These are phyloP conservation scores for Starmerella etchellsii DNA, from an alignment of 805 yeast genomes.

Conservation along the genomic window DNA sequence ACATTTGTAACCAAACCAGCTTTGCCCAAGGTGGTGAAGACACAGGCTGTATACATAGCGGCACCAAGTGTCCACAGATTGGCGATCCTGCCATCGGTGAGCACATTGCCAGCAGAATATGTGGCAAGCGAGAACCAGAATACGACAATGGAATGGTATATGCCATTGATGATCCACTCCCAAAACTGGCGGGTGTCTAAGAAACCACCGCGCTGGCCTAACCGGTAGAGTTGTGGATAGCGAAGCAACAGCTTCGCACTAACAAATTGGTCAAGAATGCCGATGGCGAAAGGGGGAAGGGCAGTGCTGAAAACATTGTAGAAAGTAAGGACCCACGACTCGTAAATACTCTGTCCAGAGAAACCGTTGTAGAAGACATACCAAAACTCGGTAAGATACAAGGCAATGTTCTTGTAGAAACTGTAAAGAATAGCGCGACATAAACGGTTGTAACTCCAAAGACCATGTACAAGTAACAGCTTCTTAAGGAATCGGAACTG, in stretches of 20 bases:
- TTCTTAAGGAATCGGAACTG: conserved; percentile 81
- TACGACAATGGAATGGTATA: conserved; percentile 79
- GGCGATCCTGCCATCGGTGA: conserved; percentile 51
- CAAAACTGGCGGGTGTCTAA: conserved; percentile 86
- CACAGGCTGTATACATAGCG: conserved; percentile 73
- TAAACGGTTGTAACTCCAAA: conserved; percentile 95
- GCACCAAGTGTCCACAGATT: conserved; percentile 96
- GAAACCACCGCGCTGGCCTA: conserved; percentile 80
- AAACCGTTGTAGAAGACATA: conserved; percentile 82
- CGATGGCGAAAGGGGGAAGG: conserved; percentile 89
- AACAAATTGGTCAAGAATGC: conserved; percentile 93
- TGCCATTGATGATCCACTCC: conserved; percentile 96
- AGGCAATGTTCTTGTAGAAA: conserved; percentile 86
- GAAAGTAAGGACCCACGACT: conserved; percentile 94
- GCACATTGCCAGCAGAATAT: conserved; percentile 52
- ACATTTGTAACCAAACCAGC: conserved; percentile 84
- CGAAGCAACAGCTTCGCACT: conserved; percentile 78
- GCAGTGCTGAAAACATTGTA: conserved; percentile 92
- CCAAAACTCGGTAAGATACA: conserved; percentile 98
- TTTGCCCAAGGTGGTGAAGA: conserved; percentile 81
- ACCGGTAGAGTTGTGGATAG: conserved; percentile 82
- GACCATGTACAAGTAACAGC: conserved; percentile 80
- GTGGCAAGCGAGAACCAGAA: conserved; percentile 60
- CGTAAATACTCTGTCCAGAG: conserved; percentile 91
- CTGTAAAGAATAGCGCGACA: conserved; percentile 87